Evolutionary conservation across 2,329 filamentous ascomycete genomes (phyloP), one percentile per base, ranked within the genome.

Genomic region (Pezicula carpinea): DNA sequence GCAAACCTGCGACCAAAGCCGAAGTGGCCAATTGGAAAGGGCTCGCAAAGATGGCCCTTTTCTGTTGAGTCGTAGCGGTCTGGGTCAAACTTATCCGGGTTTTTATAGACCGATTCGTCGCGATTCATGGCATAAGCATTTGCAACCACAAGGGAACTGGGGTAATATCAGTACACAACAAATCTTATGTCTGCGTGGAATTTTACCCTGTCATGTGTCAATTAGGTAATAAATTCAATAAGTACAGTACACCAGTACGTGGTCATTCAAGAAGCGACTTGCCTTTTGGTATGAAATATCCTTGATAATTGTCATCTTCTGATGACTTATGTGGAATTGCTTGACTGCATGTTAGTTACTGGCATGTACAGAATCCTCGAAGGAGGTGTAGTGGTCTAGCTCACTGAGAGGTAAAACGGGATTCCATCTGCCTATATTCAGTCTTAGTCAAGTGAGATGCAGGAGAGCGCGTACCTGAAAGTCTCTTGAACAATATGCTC

Each of bases 121-220:
- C 77, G 75, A 59, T 78, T 75, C 59, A 82, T 75, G 39, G 72
- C 71, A 69, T 73, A 77, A 48, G 43, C 66, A 74, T 76, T 74
- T 33, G 68, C 66, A 40, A 66, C 66, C 5, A 74, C 59, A 15
- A 69, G 59, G 5, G 69, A 68, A 4, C 39, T 46, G 33, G 33
- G 5, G 13, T 2, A 14, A 35, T 7, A 35, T 29, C 26, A 29
- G 26, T 29, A 29, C 8, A 10, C 26, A 29, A 29, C 10, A 10
- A 11, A 29, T 29, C 8, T 3, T 11, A 3, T 29, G 23, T 6
- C 23, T 8, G 6, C 11, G 6, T n/a, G 23, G 4, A 6, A 10
- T 8, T 26, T 26, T 26, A 26, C 23, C 23, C 23, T 26, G 23
- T 26, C 23, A 8, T 26, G 23, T 26, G 23, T 26, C 23, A 26